Conservation (phyloP, 2,329 filamentous ascomycete species). For the Monosporascus sp. region DNA sequence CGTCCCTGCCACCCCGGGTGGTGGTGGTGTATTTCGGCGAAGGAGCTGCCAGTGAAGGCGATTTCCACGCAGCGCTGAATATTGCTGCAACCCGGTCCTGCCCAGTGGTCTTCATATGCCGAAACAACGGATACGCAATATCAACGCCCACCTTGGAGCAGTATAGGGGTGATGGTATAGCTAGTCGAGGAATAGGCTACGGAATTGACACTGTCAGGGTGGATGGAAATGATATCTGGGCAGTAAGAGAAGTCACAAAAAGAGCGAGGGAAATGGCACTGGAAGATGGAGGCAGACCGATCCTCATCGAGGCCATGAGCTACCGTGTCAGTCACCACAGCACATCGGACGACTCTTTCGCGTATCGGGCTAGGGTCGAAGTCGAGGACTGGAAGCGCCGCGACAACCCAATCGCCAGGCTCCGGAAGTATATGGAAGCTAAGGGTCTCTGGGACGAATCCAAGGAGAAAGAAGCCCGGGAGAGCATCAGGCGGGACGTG, state of each 20-base stretch:
- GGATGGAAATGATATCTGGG: conserved; percentile 92
- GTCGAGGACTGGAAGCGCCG: conserved; percentile 93
- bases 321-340: conserved; percentile 98
- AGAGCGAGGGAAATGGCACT: conserved; percentile 74
- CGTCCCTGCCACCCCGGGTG: conserved; percentile 60
- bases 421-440: conserved; percentile 87
- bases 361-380: conserved; percentile 87
- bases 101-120: conserved; percentile 82
- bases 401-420: conserved; percentile 79
- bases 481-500: conserved; percentile 64
- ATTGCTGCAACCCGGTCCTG: conserved; percentile 86
- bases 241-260: conserved; percentile 74
- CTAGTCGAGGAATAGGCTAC: conserved; percentile 79
- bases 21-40: conserved; percentile 87
- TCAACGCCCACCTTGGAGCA: conserved; percentile 85
- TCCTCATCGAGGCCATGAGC: conserved; percentile 92
- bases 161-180: conserved; percentile 87
- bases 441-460: conserved; percentile 79
- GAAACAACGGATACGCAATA: conserved; percentile 91
- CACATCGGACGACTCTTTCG: conserved; percentile 94
- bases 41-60: conserved; percentile 83
- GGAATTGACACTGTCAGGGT: conserved; percentile 91
- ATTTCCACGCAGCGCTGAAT: conserved; percentile 87
- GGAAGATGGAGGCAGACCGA: conserved; percentile 70
- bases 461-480: conserved; percentile 68